Base-by-base conservation (phyloP, 306 rosid genomes). In the Purshia tridentata region DNA sequence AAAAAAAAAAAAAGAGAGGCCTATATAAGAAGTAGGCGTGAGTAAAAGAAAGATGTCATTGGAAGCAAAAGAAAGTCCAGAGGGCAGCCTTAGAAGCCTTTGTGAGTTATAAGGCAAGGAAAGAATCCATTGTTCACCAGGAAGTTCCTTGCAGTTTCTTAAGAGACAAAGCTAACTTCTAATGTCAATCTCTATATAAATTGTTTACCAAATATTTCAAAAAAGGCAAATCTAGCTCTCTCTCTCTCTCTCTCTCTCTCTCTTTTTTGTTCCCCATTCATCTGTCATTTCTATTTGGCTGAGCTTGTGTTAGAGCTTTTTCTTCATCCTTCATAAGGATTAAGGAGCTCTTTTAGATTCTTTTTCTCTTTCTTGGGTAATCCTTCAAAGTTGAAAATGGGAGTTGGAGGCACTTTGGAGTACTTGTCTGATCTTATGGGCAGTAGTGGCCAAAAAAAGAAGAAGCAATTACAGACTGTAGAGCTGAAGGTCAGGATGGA, bases 401-500 rank as follows among this genome's bases (percentile, higher is more conserved):
- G 99, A 77, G 93, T 93, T 75, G 88, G 92, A 39, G 91, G 90
- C 46, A 91, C 98, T 69, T 63, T 93, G 76, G 97, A 88, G 78
- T 94, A 84, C 81, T 81, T 94, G 72, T 89, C 96, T 88, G 97
- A 91, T 81, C 83, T 91, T 65, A 79, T 94, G 93, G 78, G 84
- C 11, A 84, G 84, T 9, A 80, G 83, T 64, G 76, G 88, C 67
- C 78, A 85, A 62, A 94, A 86, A 80, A 93, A 81, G 89, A 93
- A 75, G 87, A 91, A 88, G 80, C 95, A 90, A 81, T 80, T 88
- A 10, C 92, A 87, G 45, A 91, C 96, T 0, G 97, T 94, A 65
- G 99, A 94, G 78, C 80, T 94, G 22, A 95, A 91, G 80, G 92
- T 91, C 65, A 87, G 96, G 70, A 95, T 95, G 98, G 99, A 95